phyloP scores from a whole-genome alignment of 73 alveolate species.

The Tetrahymena borealis region DNA sequence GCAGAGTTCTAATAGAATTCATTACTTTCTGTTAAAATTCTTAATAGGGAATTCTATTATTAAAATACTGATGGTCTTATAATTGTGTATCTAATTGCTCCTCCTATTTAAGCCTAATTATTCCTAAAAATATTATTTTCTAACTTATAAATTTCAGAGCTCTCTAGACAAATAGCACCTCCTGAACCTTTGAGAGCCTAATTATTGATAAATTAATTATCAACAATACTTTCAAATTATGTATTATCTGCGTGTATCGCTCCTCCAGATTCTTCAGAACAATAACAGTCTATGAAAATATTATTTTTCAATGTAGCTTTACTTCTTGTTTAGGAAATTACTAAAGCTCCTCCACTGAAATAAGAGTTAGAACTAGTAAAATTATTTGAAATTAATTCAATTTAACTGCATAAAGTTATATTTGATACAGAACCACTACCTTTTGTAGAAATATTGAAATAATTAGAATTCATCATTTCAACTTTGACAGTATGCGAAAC shows the following conservation, averaged over 20 bases:
- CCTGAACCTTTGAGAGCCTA: background rate
- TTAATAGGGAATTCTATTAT: background rate
- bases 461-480: background rate
- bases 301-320: background rate
- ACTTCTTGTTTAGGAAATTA: background rate
- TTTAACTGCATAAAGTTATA: background rate
- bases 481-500: background rate
- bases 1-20: background rate
- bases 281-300: background rate
- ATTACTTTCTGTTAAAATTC: background rate
- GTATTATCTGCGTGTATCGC: background rate
- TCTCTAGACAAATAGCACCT: background rate
- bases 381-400: background rate
- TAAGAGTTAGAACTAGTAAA: background rate
- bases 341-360: background rate
- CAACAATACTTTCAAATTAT: background rate
- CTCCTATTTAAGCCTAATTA: background rate
- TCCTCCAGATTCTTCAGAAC: background rate
- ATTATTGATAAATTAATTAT: too few species aligned
- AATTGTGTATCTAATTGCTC: background rate
- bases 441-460: background rate
- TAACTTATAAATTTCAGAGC: background rate
- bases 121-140: background rate
- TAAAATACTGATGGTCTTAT: background rate
- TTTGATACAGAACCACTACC: background rate